Conservation (phyloP, 1,284 basidiomycete genomes). For the Trichosporon asahii region DNA sequence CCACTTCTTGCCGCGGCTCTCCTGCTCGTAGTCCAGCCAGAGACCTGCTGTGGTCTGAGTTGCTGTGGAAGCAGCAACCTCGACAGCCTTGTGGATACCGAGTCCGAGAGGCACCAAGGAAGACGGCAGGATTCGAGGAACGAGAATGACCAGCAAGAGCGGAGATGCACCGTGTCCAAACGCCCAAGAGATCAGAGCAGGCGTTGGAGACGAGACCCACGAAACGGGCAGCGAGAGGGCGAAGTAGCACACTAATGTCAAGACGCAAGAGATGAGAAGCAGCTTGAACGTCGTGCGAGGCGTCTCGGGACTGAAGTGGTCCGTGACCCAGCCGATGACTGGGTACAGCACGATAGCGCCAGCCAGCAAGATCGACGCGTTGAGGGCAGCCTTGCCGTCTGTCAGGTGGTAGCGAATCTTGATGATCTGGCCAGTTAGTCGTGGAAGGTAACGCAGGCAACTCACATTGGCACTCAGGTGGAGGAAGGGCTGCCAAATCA, state of each 20-base stretch:
- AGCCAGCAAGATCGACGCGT: conserved; percentile 68
- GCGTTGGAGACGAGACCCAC: conserved; percentile 60
- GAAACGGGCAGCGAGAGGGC: conserved; percentile 64
- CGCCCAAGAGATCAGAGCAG: conserved; percentile 63
- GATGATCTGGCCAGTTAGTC: conserved; percentile 45
- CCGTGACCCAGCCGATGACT: conserved; percentile 59
- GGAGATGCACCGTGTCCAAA: conserved; percentile 66
- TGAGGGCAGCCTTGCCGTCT: conserved; percentile 61
- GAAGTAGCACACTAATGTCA: conserved; percentile 63
- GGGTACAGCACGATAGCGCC: conserved; percentile 73
- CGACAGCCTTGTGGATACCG: conserved; percentile 72
- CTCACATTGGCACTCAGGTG: conserved; percentile 70
- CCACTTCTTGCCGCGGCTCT: conserved; percentile 13
- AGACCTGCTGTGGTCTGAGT: conserved; percentile 68
- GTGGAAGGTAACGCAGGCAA: not conserved
- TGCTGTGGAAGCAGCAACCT: conserved; percentile 67
- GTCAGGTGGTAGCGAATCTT: conserved; percentile 63
- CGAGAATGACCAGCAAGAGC: conserved; percentile 71
- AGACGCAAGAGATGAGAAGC: conserved; percentile 60
- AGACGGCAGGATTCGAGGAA: conserved; percentile 66
- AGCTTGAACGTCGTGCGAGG: conserved; percentile 57
- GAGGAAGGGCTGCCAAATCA: conserved; percentile 72
- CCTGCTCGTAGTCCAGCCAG: conserved; percentile 53
- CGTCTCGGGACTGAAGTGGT: conserved; percentile 36
- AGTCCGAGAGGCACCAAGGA: conserved; percentile 73